These are phyloP conservation scores for Agarophyton chilense DNA, from an alignment of 23 red algal species.

Conservation along the genomic window DNA sequence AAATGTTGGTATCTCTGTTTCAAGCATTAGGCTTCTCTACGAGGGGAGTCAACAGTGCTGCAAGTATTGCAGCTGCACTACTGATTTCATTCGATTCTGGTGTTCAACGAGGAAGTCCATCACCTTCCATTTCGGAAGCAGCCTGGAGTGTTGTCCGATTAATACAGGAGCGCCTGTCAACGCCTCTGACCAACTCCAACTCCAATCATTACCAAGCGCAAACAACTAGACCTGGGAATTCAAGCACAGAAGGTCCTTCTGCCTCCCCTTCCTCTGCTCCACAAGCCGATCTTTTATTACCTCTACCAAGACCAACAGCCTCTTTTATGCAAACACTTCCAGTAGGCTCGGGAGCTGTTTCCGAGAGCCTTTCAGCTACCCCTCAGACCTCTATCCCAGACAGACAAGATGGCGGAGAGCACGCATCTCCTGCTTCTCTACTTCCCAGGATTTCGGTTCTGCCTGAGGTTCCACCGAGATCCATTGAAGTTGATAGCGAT, in stretches of 20 bases:
- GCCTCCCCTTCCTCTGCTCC: neutral
- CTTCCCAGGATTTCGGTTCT: neutral
- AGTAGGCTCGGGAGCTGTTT: neutral
- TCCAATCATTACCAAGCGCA: neutral
- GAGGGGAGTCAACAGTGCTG: neutral
- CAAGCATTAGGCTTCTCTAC: constrained; percentile 25
- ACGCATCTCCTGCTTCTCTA: neutral
- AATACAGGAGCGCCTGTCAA: neutral
- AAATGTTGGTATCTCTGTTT: constrained; percentile 23
- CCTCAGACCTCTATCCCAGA: neutral
- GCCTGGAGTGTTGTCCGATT: neutral
- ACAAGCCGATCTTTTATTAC: neutral
- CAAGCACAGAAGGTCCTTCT: neutral
- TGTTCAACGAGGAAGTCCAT: neutral
- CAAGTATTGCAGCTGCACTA: constrained; percentile 5
- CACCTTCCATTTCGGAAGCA: neutral
- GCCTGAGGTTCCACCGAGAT: neutral
- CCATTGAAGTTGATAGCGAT: neutral
- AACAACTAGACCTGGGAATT: neutral
- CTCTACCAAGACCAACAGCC: neutral
- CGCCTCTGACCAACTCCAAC: neutral
- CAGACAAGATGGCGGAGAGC: neutral
- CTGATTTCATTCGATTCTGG: neutral
- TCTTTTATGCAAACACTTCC: neutral
- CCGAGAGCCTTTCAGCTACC: neutral